Evolutionary conservation across 306 rosid genomes (phyloP).

Genomic region (Pueraria montana): DNA sequence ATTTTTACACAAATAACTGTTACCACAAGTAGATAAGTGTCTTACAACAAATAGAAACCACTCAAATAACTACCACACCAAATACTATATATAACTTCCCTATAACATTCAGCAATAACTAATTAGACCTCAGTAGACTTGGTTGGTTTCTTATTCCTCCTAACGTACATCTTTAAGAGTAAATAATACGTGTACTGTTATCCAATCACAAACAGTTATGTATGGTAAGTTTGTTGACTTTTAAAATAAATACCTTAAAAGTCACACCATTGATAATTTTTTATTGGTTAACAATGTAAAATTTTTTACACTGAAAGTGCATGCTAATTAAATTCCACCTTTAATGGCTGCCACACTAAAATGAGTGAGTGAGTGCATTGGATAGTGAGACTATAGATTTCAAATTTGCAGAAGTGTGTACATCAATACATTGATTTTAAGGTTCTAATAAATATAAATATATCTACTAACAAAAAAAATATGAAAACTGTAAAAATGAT

Average conservation of each 20-base stretch:
- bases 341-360: not conserved
- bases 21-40: too few relatives aligned
- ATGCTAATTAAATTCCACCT: not conserved
- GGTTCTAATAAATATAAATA: too few relatives aligned
- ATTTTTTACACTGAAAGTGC: too few relatives aligned
- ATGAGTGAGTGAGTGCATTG: not conserved
- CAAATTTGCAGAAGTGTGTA: too few relatives aligned
- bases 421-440: too few relatives aligned
- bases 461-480: not conserved
- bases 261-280: too few relatives aligned
- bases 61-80: not conserved
- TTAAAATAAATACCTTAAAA: too few relatives aligned
- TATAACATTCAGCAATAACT: not conserved
- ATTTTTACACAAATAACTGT: not conserved
- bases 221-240: too few relatives aligned
- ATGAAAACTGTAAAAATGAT: not conserved
- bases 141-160: not conserved
- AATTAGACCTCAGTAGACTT: not conserved
- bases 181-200: too few relatives aligned
- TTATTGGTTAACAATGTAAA: not conserved
- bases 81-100: not conserved
- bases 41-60: too few relatives aligned
- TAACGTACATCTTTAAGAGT: not conserved
- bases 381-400: too few relatives aligned
- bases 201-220: too few relatives aligned